Conservation (phyloP, 768 basidiomycete species). For the Dioszegia aurantiaca region DNA sequence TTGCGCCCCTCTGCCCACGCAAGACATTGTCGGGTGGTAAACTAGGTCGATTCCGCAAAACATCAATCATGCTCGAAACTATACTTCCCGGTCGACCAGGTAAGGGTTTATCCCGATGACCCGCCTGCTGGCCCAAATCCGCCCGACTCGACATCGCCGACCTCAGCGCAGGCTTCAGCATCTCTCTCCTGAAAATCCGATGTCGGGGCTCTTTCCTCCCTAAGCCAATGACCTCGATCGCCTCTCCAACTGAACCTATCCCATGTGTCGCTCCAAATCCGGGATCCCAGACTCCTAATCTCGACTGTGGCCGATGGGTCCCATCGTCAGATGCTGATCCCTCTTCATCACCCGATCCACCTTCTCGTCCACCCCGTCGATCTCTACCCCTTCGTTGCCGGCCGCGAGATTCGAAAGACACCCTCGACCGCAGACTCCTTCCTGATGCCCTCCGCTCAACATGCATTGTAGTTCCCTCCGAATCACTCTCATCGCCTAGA, state of each 20-base stretch:
- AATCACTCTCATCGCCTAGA: background rate
- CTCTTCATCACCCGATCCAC: conserved; percentile 6
- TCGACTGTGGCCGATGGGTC: conserved; percentile 1
- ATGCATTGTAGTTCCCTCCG: conserved; percentile 1
- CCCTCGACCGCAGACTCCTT: conserved; percentile 26
- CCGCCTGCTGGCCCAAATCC: too few species aligned
- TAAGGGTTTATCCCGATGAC: conserved; percentile 40
- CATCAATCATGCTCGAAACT: conserved; percentile 13
- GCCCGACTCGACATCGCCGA: conserved; percentile 8
- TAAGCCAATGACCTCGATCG: conserved; percentile 40
- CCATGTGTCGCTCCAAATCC: conserved; percentile 26
- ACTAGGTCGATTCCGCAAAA: conserved; percentile 6
- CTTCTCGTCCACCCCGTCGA: conserved; percentile 1
- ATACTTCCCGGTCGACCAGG: conserved; percentile 30
- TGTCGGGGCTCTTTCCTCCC: conserved; percentile 43
- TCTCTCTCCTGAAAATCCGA: conserved; percentile 27
- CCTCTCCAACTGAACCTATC: conserved; percentile 42
- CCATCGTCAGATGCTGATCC: conserved; percentile 2
- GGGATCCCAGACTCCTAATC: conserved; percentile 29
- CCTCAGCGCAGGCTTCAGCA: conserved; percentile 39
- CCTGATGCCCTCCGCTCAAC: conserved; percentile 10
- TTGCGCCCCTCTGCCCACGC: background rate
- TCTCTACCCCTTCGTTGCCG: background rate
- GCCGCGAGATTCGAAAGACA: conserved; percentile 27
- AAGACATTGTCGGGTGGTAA: background rate